These are phyloP conservation scores for Neocatenulostroma microsporum DNA, from an alignment of 2,329 filamentous ascomycete genomes.

Conservation along the genomic window DNA sequence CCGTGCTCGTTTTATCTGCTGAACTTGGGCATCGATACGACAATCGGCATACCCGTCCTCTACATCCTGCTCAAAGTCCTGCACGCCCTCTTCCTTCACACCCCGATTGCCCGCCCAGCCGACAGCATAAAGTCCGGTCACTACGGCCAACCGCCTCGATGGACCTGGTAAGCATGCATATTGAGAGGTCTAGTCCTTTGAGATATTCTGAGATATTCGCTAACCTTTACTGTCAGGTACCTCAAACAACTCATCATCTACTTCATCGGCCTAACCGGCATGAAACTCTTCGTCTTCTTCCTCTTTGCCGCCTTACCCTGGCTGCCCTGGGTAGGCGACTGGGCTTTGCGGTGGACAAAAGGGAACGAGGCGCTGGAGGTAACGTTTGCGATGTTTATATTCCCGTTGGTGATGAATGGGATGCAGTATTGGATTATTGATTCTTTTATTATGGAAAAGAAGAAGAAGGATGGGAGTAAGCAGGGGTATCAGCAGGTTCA, in stretches of 20 bases:
- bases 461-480: slow-evolving; percentile 31
- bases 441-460: slow-evolving; percentile 79
- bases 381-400: slow-evolving; percentile 96
- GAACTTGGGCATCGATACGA: slow-evolving; percentile 93
- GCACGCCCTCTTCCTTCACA: slow-evolving; percentile 63
- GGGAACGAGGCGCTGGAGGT: slow-evolving; percentile 89
- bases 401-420: slow-evolving; percentile 95
- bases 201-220: too few species aligned
- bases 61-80: slow-evolving; percentile 76
- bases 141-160: slow-evolving; percentile 76
- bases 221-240: too few species aligned
- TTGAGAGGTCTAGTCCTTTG: too few species aligned
- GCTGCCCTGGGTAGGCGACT: slow-evolving; percentile 88
- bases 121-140: slow-evolving; percentile 90
- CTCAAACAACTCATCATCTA: slow-evolving; percentile 96
- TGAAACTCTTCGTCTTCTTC: slow-evolving; percentile 92
- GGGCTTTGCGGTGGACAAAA: slow-evolving; percentile 93
- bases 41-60: slow-evolving; percentile 88
- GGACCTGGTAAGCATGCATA: slow-evolving; percentile 87
- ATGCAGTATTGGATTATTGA: slow-evolving; percentile 99
- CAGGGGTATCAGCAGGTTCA: slow-evolving; percentile 26
- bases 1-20: slow-evolving; percentile 95
- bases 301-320: slow-evolving; percentile 85
- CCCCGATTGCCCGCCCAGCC: slow-evolving; percentile 67
- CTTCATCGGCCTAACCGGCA: slow-evolving; percentile 86